Percentiles rank a stretch among this genome's conserved stretches.
phyloP scores from a whole-genome alignment of 2,329 filamentous ascomycete genomes.

The Aspergillus eucalypticola region DNA sequence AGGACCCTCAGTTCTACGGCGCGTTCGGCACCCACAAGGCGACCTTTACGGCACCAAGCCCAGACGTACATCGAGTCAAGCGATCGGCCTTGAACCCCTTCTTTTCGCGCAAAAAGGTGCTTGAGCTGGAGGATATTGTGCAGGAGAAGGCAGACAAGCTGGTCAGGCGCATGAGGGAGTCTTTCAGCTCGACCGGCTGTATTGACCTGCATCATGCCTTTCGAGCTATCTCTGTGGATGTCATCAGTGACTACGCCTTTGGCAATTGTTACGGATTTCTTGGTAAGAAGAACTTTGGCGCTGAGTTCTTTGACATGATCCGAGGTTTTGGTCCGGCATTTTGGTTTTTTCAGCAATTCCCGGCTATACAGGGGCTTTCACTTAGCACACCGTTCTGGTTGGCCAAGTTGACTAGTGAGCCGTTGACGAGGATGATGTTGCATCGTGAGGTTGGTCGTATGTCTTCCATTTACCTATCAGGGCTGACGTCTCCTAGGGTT shows the following conservation, averaged over 20 bases:
- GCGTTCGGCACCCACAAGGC: slow-evolving; percentile 28
- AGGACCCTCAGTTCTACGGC: slow-evolving; percentile 28
- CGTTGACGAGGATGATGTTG: slow-evolving; percentile 20
- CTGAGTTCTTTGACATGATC: slow-evolving; percentile 23
- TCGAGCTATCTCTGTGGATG: slow-evolving; percentile 29
- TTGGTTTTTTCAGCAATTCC: slow-evolving; percentile 29
- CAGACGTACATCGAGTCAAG: slow-evolving; percentile 30
- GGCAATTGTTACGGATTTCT: slow-evolving; percentile 23
- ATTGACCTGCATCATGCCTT: slow-evolving; percentile 28
- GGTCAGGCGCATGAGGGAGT: slow-evolving; percentile 21
- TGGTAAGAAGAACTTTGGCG: slow-evolving; percentile 22
- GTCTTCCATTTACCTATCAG: background rate
- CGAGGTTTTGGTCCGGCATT: slow-evolving; percentile 21
- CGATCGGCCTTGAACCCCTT: slow-evolving; percentile 33
- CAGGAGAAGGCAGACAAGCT: slow-evolving; percentile 26
- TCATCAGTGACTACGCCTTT: slow-evolving; percentile 33
- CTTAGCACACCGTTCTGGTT: slow-evolving; percentile 22
- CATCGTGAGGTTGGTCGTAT: slow-evolving; percentile 16
- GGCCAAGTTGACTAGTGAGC: slow-evolving; percentile 11
- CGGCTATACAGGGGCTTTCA: slow-evolving; percentile 17
- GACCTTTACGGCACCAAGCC: slow-evolving; percentile 32
- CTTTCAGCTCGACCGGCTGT: slow-evolving; percentile 14
- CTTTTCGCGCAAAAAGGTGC: slow-evolving; percentile 30
- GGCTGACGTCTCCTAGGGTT: slow-evolving; percentile 6
- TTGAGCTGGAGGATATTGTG: slow-evolving; percentile 28